Base-by-base conservation (phyloP, 805 yeast genomes). In the Saccharomycopsis fodiens region DNA sequence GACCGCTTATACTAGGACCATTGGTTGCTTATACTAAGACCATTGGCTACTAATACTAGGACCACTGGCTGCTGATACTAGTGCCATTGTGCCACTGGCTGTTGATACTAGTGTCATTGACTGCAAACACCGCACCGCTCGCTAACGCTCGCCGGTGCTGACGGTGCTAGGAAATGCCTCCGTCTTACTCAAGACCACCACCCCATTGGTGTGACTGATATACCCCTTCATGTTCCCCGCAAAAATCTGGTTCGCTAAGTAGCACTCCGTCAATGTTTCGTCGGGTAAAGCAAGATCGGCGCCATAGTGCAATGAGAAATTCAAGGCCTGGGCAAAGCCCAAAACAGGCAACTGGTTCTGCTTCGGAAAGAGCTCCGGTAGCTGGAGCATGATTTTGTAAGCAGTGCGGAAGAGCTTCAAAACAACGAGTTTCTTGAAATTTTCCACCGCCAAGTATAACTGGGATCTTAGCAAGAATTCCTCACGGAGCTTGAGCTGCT, bases 151-250 rank as follows among this genome's bases (percentile, higher is more conserved):
- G n/a, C n/a, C n/a, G n/a, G 39, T 20, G 30, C 30, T 20, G 41
- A 39, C 27, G 27, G 62, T 34, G 59, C 53, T 56, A 2, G 93
- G 94, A 59, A 87, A 87, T 2, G 95, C 80, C 21, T 76, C 76
- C 15, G 68, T 74, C 60, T 82, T 85, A 59, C 93, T 80, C 45
- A 87, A 62, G 7, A 88, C 96, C 16, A 85, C 66, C 42, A 85
- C 82, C 35, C 76, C 67, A 56, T 84, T 79, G 2, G 79, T 73
- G 57, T 86, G 93, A 3, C 95, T 83, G 13, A 88, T 61, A 60
- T 88, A 88, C 0, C 96, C 96, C 61, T 83, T 86, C 39, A 87
- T 65, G 46, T 60, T 65, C 6, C 82, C 82, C 42, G 65, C 63
- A 42, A 70, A 68, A 16, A 88, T 85, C 55, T 83, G 63, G 44